These are phyloP conservation scores for Brasilioporus rufonigricans DNA, from an alignment of 768 basidiomycete genomes.

Conservation along the genomic window DNA sequence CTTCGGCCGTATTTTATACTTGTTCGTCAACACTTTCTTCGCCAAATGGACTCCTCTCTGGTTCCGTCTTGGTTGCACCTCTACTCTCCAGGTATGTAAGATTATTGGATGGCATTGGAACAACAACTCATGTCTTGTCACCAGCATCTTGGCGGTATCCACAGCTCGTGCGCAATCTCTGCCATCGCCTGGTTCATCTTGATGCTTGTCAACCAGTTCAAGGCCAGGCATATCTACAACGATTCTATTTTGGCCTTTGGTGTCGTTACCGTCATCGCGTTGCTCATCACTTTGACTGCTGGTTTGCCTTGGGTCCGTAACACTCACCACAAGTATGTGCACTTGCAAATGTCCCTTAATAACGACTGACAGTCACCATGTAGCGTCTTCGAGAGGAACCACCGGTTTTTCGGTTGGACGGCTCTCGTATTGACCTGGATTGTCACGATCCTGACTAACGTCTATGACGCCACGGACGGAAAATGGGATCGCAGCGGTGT, in stretches of 20 bases:
- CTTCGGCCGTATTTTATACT: slow-evolving; percentile 74
- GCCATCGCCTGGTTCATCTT: slow-evolving; percentile 69
- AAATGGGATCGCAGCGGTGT: slow-evolving; percentile 57
- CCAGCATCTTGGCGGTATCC: slow-evolving; percentile 77
- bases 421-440: slow-evolving; percentile 58
- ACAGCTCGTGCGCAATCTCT: slow-evolving; percentile 71
- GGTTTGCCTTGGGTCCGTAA: slow-evolving; percentile 82
- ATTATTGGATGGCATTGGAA: background rate
- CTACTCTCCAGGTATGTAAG: slow-evolving; percentile 56
- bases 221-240: slow-evolving; percentile 45
- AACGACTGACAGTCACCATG: background rate
- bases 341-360: background rate
- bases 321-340: slow-evolving; percentile 71
- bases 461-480: slow-evolving; percentile 52
- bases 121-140: slow-evolving; percentile 8
- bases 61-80: slow-evolving; percentile 72
- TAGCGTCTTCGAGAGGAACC: slow-evolving; percentile 78
- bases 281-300: slow-evolving; percentile 58
- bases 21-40: slow-evolving; percentile 68
- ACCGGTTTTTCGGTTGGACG: slow-evolving; percentile 77
- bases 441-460: slow-evolving; percentile 65
- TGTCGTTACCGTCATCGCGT: slow-evolving; percentile 52
- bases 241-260: slow-evolving; percentile 61
- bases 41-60: slow-evolving; percentile 82
- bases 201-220: slow-evolving; percentile 58